These are phyloP conservation scores for Bolboschoenoplectus hybrid DNA, from an alignment of 202 grass and related monocot species.

Conservation along the genomic window DNA sequence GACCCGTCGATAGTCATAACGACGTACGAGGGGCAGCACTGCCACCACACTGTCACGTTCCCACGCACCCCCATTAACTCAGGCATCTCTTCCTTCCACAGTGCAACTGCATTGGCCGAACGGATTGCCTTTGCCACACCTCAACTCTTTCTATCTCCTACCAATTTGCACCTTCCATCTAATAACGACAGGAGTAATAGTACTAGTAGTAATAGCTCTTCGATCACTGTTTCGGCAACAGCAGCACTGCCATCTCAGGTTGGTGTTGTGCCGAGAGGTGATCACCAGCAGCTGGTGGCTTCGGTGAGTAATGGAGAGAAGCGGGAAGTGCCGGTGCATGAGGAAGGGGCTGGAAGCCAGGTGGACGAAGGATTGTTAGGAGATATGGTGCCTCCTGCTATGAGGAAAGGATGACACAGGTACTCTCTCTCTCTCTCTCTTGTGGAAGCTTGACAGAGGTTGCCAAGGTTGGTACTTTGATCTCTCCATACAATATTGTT, in stretches of 20 bases:
- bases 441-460: too few species aligned
- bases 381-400: conserved; percentile 82
- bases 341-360: conserved; percentile 23
- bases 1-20: conserved; percentile 84
- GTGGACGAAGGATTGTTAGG: conserved; percentile 68
- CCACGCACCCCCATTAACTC: conserved; percentile 44
- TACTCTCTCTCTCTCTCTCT: conserved; percentile 17
- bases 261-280: background rate
- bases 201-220: conserved; percentile 28
- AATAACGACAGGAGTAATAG: conserved; percentile 15
- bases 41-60: conserved; percentile 65
- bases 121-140: conserved; percentile 53
- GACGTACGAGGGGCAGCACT: conserved; percentile 94
- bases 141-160: conserved; percentile 38
- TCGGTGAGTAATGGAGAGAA: conserved; percentile 13
- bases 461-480: too few species aligned
- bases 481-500: conserved; percentile 18
- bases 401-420: conserved; percentile 54
- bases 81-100: conserved; percentile 44
- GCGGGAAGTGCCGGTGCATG: background rate
- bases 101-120: conserved; percentile 46
- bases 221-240: background rate
- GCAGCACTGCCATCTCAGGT: background rate
- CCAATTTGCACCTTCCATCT: conserved; percentile 34
- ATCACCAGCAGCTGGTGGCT: background rate